Percentiles rank a stretch among this genome's conserved stretches.
Conservation (phyloP, 208 protist species). For the Borovskyia barvae region DNA sequence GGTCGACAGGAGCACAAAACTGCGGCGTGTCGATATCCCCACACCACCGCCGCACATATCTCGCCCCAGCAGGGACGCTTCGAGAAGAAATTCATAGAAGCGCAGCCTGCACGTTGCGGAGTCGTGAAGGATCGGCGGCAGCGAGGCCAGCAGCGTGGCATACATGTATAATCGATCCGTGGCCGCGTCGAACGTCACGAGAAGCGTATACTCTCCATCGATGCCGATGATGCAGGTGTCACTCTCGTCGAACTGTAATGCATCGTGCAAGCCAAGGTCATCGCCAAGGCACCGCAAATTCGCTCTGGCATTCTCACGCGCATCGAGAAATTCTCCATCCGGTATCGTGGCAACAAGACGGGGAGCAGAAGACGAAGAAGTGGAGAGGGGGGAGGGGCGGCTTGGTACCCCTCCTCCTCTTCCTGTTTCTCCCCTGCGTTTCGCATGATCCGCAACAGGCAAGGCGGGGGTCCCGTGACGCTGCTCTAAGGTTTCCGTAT, state of each 20-base stretch:
- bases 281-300: constrained; percentile 65
- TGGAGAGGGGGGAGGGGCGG: neutral
- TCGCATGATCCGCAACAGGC: neutral
- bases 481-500: constrained; percentile 8
- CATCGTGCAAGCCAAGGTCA: constrained; percentile 41
- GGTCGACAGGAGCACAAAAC: constrained; percentile 71
- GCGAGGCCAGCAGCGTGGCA: constrained; percentile 55
- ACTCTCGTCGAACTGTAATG: constrained; percentile 56
- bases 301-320: constrained; percentile 50
- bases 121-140: constrained; percentile 25
- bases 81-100: constrained; percentile 73
- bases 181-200: constrained; percentile 65
- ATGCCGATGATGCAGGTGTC: constrained; percentile 70
- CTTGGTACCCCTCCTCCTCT: neutral
- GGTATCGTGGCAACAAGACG: constrained; percentile 10
- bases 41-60: constrained; percentile 74
- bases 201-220: constrained; percentile 59
- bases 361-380: too few relatives aligned
- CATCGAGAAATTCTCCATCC: constrained; percentile 41
- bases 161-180: constrained; percentile 79
- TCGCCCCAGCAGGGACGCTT: constrained; percentile 63
- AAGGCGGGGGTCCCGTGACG: constrained; percentile 7
- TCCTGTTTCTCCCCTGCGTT: neutral
- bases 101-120: constrained; percentile 11
- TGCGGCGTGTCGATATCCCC: constrained; percentile 59